Evolutionary conservation across 2,329 filamentous ascomycete genomes (phyloP).

Genomic region (Penicillium capsulatum): DNA sequence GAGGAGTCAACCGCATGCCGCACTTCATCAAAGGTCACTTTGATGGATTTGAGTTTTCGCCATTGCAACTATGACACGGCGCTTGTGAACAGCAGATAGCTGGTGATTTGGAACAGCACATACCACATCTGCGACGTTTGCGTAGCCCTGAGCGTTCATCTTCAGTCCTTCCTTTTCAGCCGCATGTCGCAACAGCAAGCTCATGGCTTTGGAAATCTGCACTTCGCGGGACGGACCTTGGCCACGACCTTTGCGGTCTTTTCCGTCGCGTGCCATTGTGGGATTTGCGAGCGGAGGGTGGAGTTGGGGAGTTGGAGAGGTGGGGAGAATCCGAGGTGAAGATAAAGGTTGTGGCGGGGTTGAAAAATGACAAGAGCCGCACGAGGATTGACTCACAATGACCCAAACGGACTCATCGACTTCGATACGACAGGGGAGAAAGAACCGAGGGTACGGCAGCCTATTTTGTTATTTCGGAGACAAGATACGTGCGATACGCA

Average conservation of each 20-base stretch:
- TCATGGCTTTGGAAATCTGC: constrained; percentile 41
- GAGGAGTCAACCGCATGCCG: constrained; percentile 64
- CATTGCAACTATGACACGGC: constrained; percentile 49
- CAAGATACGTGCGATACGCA: too few relatives aligned
- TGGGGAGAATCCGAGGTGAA: background rate
- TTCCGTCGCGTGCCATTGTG: constrained; percentile 2
- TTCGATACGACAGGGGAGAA: too few relatives aligned
- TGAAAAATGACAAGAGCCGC: background rate
- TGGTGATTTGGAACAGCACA: too few relatives aligned
- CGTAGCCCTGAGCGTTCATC: constrained; percentile 57
- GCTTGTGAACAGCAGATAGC: background rate
- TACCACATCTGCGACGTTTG: constrained; percentile 57
- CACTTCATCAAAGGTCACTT: constrained; percentile 73
- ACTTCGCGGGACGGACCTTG: constrained; percentile 30
- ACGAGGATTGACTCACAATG: constrained; percentile 6
- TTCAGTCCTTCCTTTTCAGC: constrained; percentile 57
- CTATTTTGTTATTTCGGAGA: background rate
- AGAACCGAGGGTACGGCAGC: too few relatives aligned
- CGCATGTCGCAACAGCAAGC: constrained; percentile 56
- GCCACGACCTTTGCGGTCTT: constrained; percentile 12
- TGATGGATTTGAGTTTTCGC: constrained; percentile 61
- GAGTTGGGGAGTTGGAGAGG: background rate
- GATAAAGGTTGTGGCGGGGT: too few relatives aligned
- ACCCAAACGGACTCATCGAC: background rate
- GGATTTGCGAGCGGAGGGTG: background rate